Percentiles rank a stretch among this genome's conserved stretches.
Evolutionary conservation across 352 stramenopile genomes (phyloP).

Genomic region (Phytopythium oedochilum): DNA sequence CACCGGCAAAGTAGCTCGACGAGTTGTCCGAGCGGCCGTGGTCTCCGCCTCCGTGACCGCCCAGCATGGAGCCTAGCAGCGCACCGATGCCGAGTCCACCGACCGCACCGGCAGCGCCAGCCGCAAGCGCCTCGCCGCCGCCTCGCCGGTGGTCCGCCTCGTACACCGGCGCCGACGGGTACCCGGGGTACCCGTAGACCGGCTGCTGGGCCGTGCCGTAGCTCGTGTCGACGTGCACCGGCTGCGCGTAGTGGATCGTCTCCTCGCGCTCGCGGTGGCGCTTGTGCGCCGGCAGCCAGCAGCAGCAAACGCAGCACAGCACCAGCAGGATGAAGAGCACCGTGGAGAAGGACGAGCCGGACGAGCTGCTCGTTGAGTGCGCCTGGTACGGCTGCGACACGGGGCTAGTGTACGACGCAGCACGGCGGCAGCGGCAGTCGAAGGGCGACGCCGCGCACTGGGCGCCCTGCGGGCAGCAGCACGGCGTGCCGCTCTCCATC

Average conservation of each 20-base stretch:
- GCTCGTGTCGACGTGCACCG: slow-evolving; percentile 21
- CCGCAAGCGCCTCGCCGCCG: slow-evolving; percentile 17
- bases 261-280: slow-evolving; percentile 22
- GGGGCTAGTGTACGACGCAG: slow-evolving; percentile 11
- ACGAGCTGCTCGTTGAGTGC: slow-evolving; percentile 25
- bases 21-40: not conserved
- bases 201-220: slow-evolving; percentile 39
- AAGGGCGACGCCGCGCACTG: slow-evolving; percentile 57
- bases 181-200: slow-evolving; percentile 35
- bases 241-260: slow-evolving; percentile 28
- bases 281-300: slow-evolving; percentile 26
- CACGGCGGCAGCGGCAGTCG: slow-evolving; percentile 50
- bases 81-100: slow-evolving; percentile 46
- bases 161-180: slow-evolving; percentile 38
- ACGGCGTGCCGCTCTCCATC: slow-evolving; percentile 43
- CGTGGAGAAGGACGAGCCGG: slow-evolving; percentile 21
- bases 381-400: slow-evolving; percentile 10
- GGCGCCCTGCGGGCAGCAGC: slow-evolving; percentile 51
- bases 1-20: slow-evolving; percentile 13
- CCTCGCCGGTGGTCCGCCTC: slow-evolving; percentile 6
- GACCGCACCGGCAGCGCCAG: slow-evolving; percentile 38
- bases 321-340: slow-evolving; percentile 42
- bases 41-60: slow-evolving; percentile 28
- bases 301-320: slow-evolving; percentile 53
- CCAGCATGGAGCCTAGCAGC: slow-evolving; percentile 37